A percentile compares a stretch with the other conserved stretches of the same genome.
Evolutionary conservation across 768 basidiomycete genomes (phyloP).

Genomic region (Tricholoma furcatifolium): DNA sequence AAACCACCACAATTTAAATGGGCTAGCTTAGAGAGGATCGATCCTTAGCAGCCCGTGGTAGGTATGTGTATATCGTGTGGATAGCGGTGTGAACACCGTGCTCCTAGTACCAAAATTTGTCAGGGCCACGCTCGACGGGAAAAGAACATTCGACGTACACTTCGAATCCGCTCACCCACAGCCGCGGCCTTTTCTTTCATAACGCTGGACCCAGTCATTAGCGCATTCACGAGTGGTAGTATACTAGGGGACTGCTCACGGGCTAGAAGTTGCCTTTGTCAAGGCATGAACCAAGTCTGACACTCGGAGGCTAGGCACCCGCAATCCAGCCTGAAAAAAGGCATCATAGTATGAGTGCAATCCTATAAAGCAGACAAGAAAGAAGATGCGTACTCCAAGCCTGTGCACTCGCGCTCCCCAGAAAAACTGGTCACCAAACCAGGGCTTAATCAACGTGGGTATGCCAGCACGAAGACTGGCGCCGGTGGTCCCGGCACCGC

Average conservation of each 20-base stretch:
- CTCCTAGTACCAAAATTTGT: constrained; percentile 39
- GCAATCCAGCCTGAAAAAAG: constrained; percentile 43
- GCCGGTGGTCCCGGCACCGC: constrained; percentile 71
- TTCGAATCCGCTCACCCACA: constrained; percentile 34
- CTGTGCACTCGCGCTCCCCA: constrained; percentile 65
- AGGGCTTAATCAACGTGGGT: constrained; percentile 68
- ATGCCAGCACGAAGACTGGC: constrained; percentile 64
- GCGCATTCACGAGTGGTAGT: not conserved
- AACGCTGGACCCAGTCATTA: constrained; percentile 27
- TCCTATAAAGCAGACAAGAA: not conserved
- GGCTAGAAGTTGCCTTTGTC: constrained; percentile 50
- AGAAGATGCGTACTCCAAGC: constrained; percentile 45
- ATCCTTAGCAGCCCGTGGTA: constrained; percentile 30
- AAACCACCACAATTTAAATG: not conserved
- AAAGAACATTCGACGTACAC: constrained; percentile 21
- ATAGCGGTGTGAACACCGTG: constrained; percentile 60
- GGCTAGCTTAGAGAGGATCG: constrained; percentile 23
- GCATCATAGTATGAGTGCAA: not conserved
- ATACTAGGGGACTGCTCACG: constrained; percentile 31
- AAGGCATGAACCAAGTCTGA: constrained; percentile 54
- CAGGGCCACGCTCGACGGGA: not conserved
- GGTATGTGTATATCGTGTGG: constrained; percentile 52
- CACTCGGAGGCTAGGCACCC: constrained; percentile 44
- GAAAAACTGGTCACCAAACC: constrained; percentile 70
- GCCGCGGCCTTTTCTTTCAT: constrained; percentile 63